Conservation (phyloP, 306 rosid species). For the Senna tora region DNA sequence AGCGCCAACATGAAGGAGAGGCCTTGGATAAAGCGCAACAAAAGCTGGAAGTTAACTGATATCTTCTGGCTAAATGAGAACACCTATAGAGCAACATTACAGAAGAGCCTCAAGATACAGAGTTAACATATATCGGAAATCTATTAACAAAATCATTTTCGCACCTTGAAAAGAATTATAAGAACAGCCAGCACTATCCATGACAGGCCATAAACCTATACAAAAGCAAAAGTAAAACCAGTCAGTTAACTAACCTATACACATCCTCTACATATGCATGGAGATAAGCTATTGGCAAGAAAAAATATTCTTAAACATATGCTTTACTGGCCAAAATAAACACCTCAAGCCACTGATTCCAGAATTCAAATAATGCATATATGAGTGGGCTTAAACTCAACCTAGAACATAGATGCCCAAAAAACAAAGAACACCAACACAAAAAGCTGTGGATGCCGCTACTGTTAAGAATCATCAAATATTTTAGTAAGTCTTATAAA, state of each 20-base stretch:
- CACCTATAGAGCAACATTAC: conserved; percentile 57
- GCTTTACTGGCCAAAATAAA: conserved; percentile 4
- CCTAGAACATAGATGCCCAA: neutral
- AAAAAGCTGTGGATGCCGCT: no score
- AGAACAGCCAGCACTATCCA: conserved; percentile 79
- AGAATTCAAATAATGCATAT: neutral
- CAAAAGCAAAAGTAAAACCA: conserved; percentile 29
- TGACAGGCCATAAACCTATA: conserved; percentile 84
- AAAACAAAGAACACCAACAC: conserved; percentile 9
- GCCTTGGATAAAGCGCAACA: conserved; percentile 92
- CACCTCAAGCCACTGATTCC: conserved; percentile 8
- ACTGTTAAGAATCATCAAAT: neutral
- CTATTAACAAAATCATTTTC: conserved; percentile 9
- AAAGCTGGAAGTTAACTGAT: conserved; percentile 89
- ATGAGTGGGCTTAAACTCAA: neutral
- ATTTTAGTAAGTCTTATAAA: neutral
- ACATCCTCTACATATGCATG: neutral
- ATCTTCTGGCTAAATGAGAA: conserved; percentile 95
- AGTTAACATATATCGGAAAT: conserved; percentile 18
- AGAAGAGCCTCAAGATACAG: conserved; percentile 37
- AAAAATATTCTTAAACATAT: neutral
- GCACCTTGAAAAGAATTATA: conserved; percentile 89
- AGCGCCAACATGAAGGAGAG: conserved; percentile 73
- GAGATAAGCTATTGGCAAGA: no score
- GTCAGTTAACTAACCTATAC: conserved; percentile 26